A percentile compares a stretch with the other conserved stretches of the same genome.
Conservation (phyloP, 306 rosid genomes). For the Psophocarpus tetragonolobus region DNA sequence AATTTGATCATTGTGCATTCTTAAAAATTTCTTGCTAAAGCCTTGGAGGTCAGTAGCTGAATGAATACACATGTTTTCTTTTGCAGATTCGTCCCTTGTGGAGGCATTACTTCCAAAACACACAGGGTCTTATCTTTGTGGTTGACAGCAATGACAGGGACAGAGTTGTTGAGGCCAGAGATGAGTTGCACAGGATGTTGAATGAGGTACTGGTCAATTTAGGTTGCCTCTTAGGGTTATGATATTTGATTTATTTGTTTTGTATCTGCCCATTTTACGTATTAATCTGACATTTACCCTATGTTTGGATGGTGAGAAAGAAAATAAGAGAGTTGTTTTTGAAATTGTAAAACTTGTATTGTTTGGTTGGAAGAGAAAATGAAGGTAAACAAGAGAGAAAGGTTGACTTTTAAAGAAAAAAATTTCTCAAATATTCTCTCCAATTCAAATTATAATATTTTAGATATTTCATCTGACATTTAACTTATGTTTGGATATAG, state of each 20-base stretch:
- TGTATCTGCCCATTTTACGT: slow-evolving; percentile 16
- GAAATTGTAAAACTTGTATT: not conserved
- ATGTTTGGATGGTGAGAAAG: not conserved
- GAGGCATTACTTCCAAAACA: slow-evolving; percentile 99
- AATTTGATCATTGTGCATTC: slow-evolving; percentile 25
- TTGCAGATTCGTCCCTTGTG: slow-evolving; percentile 98
- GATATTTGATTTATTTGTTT: not conserved
- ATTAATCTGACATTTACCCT: not conserved
- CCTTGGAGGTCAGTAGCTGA: too few species aligned
- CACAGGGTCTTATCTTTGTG: slow-evolving; percentile 98
- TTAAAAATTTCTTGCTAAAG: not conserved
- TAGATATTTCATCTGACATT: too few species aligned
- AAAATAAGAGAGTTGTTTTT: not conserved
- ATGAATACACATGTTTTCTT: slow-evolving; percentile 26
- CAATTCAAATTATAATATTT: not conserved
- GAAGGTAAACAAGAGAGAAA: not conserved
- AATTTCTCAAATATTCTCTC: not conserved
- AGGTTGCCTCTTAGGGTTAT: not conserved
- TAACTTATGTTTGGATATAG: too few species aligned
- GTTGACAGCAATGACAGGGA: slow-evolving; percentile 99
- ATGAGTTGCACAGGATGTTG: slow-evolving; percentile 98
- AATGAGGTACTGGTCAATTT: slow-evolving; percentile 67
- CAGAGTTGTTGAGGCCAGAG: slow-evolving; percentile 99
- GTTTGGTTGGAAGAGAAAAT: not conserved
- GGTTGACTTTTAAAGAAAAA: not conserved